Evolutionary conservation across 345 rosid species (phyloP).

Genomic region (Aegle marmelos): DNA sequence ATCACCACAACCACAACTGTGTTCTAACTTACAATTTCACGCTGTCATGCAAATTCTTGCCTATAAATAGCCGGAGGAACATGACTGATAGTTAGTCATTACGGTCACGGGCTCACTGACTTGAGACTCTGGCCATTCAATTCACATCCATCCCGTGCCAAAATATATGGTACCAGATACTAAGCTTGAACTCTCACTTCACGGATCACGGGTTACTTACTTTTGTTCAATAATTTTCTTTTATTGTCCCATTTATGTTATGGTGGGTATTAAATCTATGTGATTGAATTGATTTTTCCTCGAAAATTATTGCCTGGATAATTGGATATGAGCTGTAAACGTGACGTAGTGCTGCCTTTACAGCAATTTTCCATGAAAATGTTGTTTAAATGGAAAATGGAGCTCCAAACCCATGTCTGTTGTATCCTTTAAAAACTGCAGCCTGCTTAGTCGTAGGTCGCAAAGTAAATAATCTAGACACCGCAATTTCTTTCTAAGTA

Average conservation of each 20-base stretch:
- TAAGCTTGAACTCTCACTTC: background rate
- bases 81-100: background rate
- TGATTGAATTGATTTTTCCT: background rate
- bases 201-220: background rate
- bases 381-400: background rate
- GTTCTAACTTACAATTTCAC: too few species aligned
- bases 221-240: background rate
- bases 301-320: background rate
- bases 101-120: slow-evolving; percentile 3
- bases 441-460: too few species aligned
- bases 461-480: too few species aligned
- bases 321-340: slow-evolving; percentile 1
- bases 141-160: slow-evolving; percentile 13
- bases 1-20: background rate
- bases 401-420: background rate
- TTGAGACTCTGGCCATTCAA: background rate
- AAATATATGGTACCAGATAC: too few species aligned
- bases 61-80: background rate
- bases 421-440: too few species aligned
- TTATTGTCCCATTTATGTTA: background rate
- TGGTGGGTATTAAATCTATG: slow-evolving; percentile 5
- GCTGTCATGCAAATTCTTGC: background rate
- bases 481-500: too few species aligned
- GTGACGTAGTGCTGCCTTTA: background rate
- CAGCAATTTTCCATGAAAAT: background rate